A percentile compares a stretch with the other conserved stretches of the same genome.
These are phyloP conservation scores for Violaceomyces palustris DNA, from an alignment of 1,284 basidiomycete genomes.

Conservation along the genomic window DNA sequence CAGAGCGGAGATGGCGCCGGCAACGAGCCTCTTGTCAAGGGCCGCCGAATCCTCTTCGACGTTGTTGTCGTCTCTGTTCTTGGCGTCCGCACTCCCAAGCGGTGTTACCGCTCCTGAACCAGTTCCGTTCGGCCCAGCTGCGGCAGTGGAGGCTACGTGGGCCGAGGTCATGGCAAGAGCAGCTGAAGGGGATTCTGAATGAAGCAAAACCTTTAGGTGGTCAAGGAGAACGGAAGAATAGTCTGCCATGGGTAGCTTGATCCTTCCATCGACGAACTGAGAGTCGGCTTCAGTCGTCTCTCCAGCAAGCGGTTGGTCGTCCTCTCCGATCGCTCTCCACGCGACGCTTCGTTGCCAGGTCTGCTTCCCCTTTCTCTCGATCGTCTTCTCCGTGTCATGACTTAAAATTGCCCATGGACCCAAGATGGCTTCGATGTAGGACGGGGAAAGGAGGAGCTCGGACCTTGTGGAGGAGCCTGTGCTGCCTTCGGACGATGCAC, in stretches of 20 bases:
- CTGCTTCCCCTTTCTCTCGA: slow-evolving; percentile 58
- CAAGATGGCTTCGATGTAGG: slow-evolving; percentile 65
- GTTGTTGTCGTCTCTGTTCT: slow-evolving; percentile 48
- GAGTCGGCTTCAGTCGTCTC: neutral
- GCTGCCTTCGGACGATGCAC: slow-evolving; percentile 1
- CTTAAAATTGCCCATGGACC: slow-evolving; percentile 74
- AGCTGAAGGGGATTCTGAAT: slow-evolving; percentile 30
- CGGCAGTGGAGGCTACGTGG: slow-evolving; percentile 12
- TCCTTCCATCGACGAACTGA: neutral
- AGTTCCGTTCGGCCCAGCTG: slow-evolving; percentile 7
- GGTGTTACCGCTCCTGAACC: slow-evolving; percentile 18
- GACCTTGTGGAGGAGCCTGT: slow-evolving; percentile 56
- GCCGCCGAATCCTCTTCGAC: slow-evolving; percentile 47
- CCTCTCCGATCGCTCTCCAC: slow-evolving; percentile 3
- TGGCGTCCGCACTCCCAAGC: slow-evolving; percentile 30
- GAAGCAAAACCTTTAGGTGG: slow-evolving; percentile 25
- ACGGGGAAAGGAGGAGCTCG: slow-evolving; percentile 62
- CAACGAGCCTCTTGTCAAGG: slow-evolving; percentile 44
- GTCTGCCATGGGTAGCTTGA: too few species aligned
- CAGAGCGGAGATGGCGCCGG: slow-evolving; percentile 39
- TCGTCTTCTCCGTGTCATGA: slow-evolving; percentile 67
- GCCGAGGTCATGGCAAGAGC: slow-evolving; percentile 27
- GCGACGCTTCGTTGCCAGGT: slow-evolving; percentile 60
- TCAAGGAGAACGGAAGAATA: slow-evolving; percentile 12
- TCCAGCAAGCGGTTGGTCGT: neutral